Evolutionary conservation across 2,329 filamentous ascomycete genomes (phyloP), one percentile per base, ranked within the genome.

Genomic region (Lecanoromycetidae sp.): DNA sequence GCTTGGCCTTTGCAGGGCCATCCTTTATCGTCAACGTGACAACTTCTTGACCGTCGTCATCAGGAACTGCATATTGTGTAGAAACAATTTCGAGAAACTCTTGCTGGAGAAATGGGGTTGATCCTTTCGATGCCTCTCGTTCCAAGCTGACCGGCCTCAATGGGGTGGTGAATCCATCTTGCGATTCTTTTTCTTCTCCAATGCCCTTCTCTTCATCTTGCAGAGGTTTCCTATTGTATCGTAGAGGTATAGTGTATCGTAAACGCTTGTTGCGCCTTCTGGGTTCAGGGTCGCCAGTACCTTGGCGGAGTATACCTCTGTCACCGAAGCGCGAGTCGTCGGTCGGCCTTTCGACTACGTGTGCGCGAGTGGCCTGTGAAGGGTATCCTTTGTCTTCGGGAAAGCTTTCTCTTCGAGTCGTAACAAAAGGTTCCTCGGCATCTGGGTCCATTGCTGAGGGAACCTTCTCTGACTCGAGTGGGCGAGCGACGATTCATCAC

Each of bases 21-120:
- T 45, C 43, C 7, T 45, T 45, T 5, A 45, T 26, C 5, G 43
- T 45, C 26, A 45, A 12, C 12, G 43, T 45, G 7, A 45, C 43
- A 4, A 45, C 36, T 23, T 45, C 43, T n/a, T 29, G 43, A 30
- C 43, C 43, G 20, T 45, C 34, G n/a, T 45, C 43, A 19, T 45
- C 43, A 25, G 43, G 43, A n/a, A 45, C 43, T 35, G 34, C 27
- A 27, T 29, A 45, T 13, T 45, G 35, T 13, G 43, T 39, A 25
- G 43, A 45, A 2, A 45, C 33, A 5, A 45, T 45, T 27, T 45
- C 34, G 26, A 20, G 19, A 15, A 45, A 34, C 2, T 38, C 43
- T 9, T 26, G 33, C 5, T 25, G 13, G 32, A 26, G 17, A 23
- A 26, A 45, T 7, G 43, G 26, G 25, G 26, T 9, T 13, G 33